phyloP scores from a whole-genome alignment of 2,329 filamentous ascomycete genomes.

The Sporothrix globosa region DNA sequence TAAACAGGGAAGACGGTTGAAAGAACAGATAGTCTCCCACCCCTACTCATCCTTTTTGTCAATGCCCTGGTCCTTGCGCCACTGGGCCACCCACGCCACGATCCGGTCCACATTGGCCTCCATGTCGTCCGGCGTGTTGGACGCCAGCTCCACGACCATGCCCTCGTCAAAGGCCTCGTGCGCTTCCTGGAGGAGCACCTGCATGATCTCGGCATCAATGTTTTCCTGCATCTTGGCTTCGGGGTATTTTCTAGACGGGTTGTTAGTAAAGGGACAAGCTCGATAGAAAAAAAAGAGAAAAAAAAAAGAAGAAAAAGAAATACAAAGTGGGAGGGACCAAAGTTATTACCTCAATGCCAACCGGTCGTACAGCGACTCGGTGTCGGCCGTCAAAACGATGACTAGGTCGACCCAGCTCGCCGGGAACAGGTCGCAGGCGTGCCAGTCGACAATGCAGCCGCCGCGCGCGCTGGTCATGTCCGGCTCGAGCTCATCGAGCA shows the following conservation, averaged over 20 bases:
- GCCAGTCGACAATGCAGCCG: constrained; percentile 94
- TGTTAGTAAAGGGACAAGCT: background rate
- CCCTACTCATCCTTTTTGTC: background rate
- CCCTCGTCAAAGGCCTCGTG: constrained; percentile 82
- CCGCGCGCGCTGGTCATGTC: constrained; percentile 73
- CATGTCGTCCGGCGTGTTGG: constrained; percentile 80
- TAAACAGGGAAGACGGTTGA: background rate
- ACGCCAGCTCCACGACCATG: constrained; percentile 85
- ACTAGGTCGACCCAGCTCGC: constrained; percentile 94
- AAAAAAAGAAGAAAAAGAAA: background rate
- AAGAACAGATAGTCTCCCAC: too few species aligned
- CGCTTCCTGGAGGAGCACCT: constrained; percentile 88
- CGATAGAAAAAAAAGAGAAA: background rate
- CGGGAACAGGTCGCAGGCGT: constrained; percentile 94
- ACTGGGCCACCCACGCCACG: constrained; percentile 77
- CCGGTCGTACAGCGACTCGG: constrained; percentile 80
- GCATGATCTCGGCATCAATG: constrained; percentile 96
- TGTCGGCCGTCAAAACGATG: constrained; percentile 83
- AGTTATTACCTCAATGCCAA: constrained; percentile 66
- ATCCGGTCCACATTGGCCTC: constrained; percentile 86
- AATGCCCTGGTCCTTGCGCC: constrained; percentile 67
- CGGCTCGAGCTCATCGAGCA: constrained; percentile 82
- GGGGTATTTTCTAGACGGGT: constrained; percentile 66
- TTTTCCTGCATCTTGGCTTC: constrained; percentile 94
- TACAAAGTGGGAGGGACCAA: background rate